These are phyloP conservation scores for Verbascum thapsus DNA, from an alignment of 257 asterid species.

Conservation along the genomic window DNA sequence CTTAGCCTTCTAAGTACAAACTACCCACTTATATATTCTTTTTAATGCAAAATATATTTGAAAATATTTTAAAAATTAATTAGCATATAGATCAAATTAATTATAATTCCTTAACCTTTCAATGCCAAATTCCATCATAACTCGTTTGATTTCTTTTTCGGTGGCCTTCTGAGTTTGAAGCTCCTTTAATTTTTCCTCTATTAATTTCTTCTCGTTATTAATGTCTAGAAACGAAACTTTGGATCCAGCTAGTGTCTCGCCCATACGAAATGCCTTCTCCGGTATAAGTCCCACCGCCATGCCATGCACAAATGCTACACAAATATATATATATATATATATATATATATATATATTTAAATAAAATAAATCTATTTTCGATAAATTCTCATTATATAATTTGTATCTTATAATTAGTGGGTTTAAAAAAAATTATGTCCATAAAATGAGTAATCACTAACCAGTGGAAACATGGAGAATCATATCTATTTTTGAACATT, in stretches of 20 bases:
- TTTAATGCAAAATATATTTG: no score
- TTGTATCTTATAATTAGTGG: neutral
- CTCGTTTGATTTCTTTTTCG: slow-evolving; percentile 35
- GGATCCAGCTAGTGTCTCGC: slow-evolving; percentile 49
- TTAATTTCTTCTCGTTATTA: slow-evolving; percentile 40
- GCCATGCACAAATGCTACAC: slow-evolving; percentile 52
- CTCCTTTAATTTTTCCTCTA: slow-evolving; percentile 39
- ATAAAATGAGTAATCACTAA: slow-evolving; percentile 10
- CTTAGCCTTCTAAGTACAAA: no score
- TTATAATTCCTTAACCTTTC: slow-evolving; percentile 51
- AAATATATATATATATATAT: neutral
- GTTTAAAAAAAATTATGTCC: neutral
- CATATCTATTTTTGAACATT: slow-evolving; percentile 43
- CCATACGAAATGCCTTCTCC: slow-evolving; percentile 46
- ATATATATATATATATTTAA: neutral
- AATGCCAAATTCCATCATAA: slow-evolving; percentile 61
- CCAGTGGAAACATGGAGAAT: slow-evolving; percentile 69
- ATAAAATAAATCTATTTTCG: neutral
- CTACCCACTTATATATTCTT: no score
- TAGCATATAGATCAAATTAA: no score
- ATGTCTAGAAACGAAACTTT: slow-evolving; percentile 45
- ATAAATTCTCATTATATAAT: neutral
- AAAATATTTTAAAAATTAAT: no score
- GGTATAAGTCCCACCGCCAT: slow-evolving; percentile 41
- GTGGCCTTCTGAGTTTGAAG: slow-evolving; percentile 36